Conservation (phyloP, 139 green algal species). For the Chlorella vulgaris region DNA sequence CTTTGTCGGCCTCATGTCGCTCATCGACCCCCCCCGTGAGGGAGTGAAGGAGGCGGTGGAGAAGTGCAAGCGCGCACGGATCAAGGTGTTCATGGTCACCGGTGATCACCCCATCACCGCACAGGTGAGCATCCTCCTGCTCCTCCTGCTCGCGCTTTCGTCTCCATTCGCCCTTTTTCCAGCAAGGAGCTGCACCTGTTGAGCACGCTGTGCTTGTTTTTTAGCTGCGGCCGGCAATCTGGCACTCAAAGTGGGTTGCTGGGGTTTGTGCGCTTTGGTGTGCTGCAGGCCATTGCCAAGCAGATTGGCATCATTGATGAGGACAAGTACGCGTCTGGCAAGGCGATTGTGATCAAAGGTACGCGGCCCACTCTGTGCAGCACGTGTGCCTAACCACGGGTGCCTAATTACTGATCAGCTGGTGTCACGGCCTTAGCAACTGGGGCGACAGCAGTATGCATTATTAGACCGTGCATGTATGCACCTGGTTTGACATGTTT, state of each 20-base stretch:
- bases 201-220: no score
- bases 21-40: constrained; percentile 84
- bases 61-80: constrained; percentile 75
- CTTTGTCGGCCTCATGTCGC: constrained; percentile 84
- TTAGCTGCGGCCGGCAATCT: no score
- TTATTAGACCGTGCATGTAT: no score
- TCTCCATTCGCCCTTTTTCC: background rate
- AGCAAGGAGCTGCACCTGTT: background rate
- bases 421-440: no score
- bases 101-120: constrained; percentile 90
- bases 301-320: constrained; percentile 88
- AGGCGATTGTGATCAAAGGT: constrained; percentile 68
- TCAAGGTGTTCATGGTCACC: constrained; percentile 83
- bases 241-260: background rate
- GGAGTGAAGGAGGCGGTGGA: constrained; percentile 78
- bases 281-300: constrained; percentile 56
- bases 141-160: background rate
- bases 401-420: background rate
- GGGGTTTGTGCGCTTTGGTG: background rate
- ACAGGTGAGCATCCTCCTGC: constrained; percentile 19
- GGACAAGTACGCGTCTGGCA: constrained; percentile 56
- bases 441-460: no score
- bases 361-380: background rate
- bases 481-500: background rate
- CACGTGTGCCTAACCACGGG: no score